Conservation (phyloP, 176 grass and related monocot genomes). For the Calamus simplicifolius region DNA sequence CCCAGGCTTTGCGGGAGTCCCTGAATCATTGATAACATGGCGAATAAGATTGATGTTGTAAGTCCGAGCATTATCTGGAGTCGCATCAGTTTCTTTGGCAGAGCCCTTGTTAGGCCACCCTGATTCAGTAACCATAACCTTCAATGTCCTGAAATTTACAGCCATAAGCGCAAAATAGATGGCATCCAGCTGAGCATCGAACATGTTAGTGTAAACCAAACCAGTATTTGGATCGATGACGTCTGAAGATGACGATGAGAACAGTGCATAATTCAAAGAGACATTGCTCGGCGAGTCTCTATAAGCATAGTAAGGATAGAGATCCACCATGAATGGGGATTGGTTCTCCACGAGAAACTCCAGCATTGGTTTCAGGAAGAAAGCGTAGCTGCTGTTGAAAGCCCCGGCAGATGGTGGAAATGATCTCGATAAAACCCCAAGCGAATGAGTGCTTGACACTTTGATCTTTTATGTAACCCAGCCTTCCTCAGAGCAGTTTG, state of each 20-base stretch:
- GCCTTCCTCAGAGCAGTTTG: constrained; percentile 71
- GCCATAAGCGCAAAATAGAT: constrained; percentile 90
- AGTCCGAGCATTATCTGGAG: constrained; percentile 77
- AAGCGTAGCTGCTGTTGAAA: constrained; percentile 85
- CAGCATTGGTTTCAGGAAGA: constrained; percentile 88
- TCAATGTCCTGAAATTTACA: constrained; percentile 81
- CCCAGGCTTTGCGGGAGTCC: constrained; percentile 75
- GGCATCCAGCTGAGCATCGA: constrained; percentile 83
- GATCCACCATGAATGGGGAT: constrained; percentile 94
- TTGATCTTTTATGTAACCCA: constrained; percentile 86
- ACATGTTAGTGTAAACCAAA: constrained; percentile 90
- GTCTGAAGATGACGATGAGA: constrained; percentile 45
- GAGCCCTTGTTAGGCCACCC: constrained; percentile 89
- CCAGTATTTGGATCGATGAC: constrained; percentile 92
- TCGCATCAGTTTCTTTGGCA: constrained; percentile 65
- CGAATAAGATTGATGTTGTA: constrained; percentile 90
- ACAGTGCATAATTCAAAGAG: constrained; percentile 68
- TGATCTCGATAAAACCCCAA: constrained; percentile 69
- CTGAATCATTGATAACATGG: constrained; percentile 78
- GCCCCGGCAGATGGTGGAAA: constrained; percentile 90
- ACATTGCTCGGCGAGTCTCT: constrained; percentile 77
- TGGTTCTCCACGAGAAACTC: constrained; percentile 90
- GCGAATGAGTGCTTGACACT: constrained; percentile 90
- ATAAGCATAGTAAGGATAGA: constrained; percentile 94
- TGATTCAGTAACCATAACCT: constrained; percentile 86